These are phyloP conservation scores for Auxenochlorella protothecoides DNA, from an alignment of 139 green algal genomes.

Conservation along the genomic window DNA sequence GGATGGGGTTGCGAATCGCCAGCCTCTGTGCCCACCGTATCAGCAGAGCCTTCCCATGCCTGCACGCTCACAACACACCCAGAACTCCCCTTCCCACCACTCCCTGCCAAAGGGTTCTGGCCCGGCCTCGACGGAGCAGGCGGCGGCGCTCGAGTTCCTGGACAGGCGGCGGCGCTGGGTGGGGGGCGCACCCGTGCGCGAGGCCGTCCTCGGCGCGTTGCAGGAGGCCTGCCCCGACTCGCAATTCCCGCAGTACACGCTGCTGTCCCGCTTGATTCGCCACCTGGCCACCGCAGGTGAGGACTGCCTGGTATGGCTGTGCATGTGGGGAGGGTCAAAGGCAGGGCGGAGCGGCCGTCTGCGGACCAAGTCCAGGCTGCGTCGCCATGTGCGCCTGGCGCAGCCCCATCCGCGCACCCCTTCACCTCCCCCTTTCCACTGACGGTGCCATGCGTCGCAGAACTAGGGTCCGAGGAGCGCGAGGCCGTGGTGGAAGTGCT, in stretches of 20 bases:
- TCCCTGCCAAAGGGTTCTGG: neutral
- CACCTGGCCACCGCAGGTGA: conserved; percentile 12
- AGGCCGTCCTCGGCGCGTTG: conserved; percentile 10
- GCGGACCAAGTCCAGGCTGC: no score
- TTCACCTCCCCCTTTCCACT: no score
- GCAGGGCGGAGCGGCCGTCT: no score
- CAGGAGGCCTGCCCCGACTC: conserved; percentile 25
- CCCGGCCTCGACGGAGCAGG: conserved; percentile 30
- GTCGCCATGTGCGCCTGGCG: neutral
- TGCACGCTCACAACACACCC: no score
- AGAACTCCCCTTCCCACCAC: neutral
- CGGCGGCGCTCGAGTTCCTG: conserved; percentile 28
- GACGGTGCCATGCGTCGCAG: neutral
- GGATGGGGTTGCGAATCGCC: no score
- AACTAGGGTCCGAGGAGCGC: conserved; percentile 4
- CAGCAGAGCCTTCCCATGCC: neutral
- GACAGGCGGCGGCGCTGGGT: conserved; percentile 20
- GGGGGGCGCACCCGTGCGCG: conserved; percentile 3
- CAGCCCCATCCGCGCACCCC: no score
- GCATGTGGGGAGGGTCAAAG: no score
- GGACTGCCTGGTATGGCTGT: neutral
- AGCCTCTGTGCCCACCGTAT: neutral
- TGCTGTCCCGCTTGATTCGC: conserved; percentile 29
- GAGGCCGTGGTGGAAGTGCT: conserved; percentile 13
- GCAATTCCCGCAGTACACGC: conserved; percentile 30